Percentiles rank a stretch among this genome's conserved stretches.
Conservation (phyloP, 768 basidiomycete genomes). For the Lactifluus subvellereus region DNA sequence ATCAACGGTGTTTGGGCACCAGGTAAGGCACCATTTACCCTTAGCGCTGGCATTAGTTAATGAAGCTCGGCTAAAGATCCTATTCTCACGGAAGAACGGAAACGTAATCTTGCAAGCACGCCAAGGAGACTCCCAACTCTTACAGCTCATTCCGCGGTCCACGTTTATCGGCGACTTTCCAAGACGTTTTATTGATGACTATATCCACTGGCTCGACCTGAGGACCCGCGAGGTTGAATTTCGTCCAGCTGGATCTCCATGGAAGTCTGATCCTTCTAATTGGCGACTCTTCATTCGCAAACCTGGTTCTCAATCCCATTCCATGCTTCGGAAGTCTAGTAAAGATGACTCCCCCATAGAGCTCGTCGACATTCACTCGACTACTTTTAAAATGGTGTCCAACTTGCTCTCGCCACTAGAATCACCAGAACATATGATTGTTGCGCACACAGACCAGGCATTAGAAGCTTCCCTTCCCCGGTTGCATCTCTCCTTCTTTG, state of each 20-base stretch:
- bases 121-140: neutral
- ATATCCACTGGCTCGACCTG: no score
- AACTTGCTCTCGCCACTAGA: no score
- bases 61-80: neutral
- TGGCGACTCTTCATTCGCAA: conserved; percentile 25
- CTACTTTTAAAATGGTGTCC: conserved; percentile 1
- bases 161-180: no score
- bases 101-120: conserved; percentile 1
- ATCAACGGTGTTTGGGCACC: conserved; percentile 1
- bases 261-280: conserved; percentile 29
- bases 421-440: neutral
- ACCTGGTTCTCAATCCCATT: no score
- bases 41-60: no score
- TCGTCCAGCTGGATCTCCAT: conserved; percentile 16
- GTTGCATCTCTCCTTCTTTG: no score
- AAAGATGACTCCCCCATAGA: neutral
- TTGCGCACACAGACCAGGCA: neutral
- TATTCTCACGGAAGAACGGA: neutral
- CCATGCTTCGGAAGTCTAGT: no score
- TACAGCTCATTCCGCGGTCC: no score
- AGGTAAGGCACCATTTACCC: neutral
- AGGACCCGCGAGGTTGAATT: no score
- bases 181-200: no score
- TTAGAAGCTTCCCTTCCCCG: neutral
- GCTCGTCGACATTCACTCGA: conserved; percentile 9